Evolutionary conservation across 2,329 filamentous ascomycete species (phyloP), one percentile per base, ranked within the genome.

Genomic region (Didymella segeticola): DNA sequence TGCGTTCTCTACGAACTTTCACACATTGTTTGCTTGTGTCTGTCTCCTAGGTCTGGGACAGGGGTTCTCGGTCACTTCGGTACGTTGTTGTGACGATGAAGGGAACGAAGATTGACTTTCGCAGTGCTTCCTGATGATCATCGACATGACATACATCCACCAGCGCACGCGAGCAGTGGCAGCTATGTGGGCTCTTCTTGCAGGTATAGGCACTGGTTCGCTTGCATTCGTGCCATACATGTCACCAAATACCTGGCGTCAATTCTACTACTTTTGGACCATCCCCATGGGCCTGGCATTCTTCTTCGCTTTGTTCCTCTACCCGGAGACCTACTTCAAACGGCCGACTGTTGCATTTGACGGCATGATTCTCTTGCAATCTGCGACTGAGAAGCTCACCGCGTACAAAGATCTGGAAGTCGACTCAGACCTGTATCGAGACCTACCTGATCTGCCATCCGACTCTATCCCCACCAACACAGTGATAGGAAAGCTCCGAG

Each of bases 291-390:
- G 57, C 1, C 25, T 70, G 4, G 49, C 72, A 0, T 57, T 75
- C 15, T 1, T 74, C 1, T 47, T 73, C 1, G 62, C 64, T 1
- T 67, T 74, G 25, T 55, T 74, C 20, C 65, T 72, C 11, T 70
- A 64, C 20, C 74, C 74, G 0, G 76, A 78, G 39, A 78, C 74
- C 1, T 78, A 74, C 56, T 79, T 77, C 62, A 67, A 75, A 42
- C 70, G 77, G 1, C 76, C 76, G 0, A 71, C 71, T 0, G 68
- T 79, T 8, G 75, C 77, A 5, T 77, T 77, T 30, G 70, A 78
- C 53, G 77, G 76, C 2, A 71, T 73, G 20, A 74, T 78, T 4
- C 50, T 78, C 2, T 45, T 75, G 2, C 76, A 78, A 53, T 70
- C 63, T 12, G 70, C 69, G 2, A 72, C 72, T 0, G 76, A 77